Conservation (phyloP, 805 yeast genomes). For the Candida silvatica region DNA sequence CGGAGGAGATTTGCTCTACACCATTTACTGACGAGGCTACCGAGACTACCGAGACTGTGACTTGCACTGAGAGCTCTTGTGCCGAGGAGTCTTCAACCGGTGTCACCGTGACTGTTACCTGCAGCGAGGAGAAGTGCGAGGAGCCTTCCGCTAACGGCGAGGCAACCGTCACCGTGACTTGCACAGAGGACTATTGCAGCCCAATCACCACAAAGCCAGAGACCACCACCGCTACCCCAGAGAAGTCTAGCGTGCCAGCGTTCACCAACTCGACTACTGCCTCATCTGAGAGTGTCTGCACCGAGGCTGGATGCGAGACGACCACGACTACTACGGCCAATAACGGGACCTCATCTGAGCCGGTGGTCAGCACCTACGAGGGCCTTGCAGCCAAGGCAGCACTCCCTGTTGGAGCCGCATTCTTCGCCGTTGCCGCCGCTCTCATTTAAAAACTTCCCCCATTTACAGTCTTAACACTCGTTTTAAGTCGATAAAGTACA, state of each 20-base stretch:
- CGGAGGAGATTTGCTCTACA: not conserved
- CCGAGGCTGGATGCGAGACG: not conserved
- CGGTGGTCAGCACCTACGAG: constrained; percentile 1
- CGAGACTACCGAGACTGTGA: no score
- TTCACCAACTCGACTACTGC: not conserved
- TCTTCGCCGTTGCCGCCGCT: no score
- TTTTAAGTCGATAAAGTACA: not conserved
- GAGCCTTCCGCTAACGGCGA: not conserved
- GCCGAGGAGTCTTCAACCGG: not conserved
- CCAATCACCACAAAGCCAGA: not conserved
- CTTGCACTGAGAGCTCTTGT: no score
- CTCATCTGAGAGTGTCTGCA: not conserved
- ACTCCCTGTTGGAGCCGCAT: no score
- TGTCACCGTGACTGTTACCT: not conserved
- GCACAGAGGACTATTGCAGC: not conserved
- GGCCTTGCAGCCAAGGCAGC: not conserved
- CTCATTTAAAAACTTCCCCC: not conserved
- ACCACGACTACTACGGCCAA: not conserved
- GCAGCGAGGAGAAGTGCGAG: not conserved
- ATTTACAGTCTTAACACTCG: not conserved
- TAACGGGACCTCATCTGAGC: not conserved
- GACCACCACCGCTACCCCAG: not conserved
- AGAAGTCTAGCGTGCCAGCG: not conserved
- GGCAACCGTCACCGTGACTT: not conserved
- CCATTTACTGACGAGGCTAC: not conserved